Evolutionary conservation across 2,329 filamentous ascomycete species (phyloP), one percentile per base, ranked within the genome.

Genomic region (Calonectria fujianensis): DNA sequence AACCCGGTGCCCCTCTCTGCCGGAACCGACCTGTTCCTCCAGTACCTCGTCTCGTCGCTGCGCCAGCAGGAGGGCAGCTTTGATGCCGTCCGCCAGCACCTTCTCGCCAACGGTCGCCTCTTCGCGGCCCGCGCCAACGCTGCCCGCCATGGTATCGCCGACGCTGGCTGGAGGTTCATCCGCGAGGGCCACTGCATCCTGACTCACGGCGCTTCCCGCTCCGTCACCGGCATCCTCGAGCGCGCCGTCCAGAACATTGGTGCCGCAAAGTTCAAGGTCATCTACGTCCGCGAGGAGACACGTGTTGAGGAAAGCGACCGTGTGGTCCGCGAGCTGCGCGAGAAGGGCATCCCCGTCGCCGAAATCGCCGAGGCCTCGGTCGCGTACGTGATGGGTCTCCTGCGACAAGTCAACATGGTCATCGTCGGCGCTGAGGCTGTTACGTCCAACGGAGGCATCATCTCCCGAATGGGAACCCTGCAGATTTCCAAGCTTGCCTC

Each of bases 1-100:
- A 98, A 99, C 86, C 95, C 96, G 18, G 95, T 98, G 72, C 96
- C 96, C 6, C 92, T 98, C 20, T 96, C 95, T 64, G 97, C 97
- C 70, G 97, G 97, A 81, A 98, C 96, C 74, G 96, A 98, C 84
- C 92, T 98, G 74, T 98, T 99, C 89, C 94, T 97, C 84, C 94
- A 96, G 83, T 98, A 98, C 86, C 92, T 99, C 80, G 94, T 98
- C 81, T 92, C 93, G 72, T 95, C 90, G 77, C 89, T 93, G 83
- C 90, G 90, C 86, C 88, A 90, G 86, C 88, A 89, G 78, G 86
- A 87, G 66, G 82, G 83, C 61, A 83, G 81, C 80, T 98, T 98
- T 85, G 94, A 96, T 76, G 92, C 93, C 66, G 94, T 98, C 71
- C 91, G 95, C 77, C 92, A 93, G 82, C 95, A 98, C 86, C 89